Evolutionary conservation across 2,329 filamentous ascomycete genomes (phyloP).

Genomic region (Trichoderma sp.): DNA sequence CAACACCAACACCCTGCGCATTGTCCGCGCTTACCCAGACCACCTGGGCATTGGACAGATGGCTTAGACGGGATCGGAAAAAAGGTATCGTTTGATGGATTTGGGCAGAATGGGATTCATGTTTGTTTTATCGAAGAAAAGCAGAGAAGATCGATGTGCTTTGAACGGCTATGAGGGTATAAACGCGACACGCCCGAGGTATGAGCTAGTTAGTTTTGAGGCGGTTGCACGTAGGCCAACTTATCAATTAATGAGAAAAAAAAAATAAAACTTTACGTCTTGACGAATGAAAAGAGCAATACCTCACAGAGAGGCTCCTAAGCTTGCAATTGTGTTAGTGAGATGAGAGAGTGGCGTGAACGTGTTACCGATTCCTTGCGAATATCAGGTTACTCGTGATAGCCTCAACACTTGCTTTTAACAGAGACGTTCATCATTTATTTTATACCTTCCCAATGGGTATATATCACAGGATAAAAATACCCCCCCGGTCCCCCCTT

Average conservation of each 20-base stretch:
- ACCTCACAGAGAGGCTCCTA: not conserved
- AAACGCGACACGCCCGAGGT: not conserved
- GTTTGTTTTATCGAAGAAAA: slow-evolving; percentile 5
- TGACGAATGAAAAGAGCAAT: not conserved
- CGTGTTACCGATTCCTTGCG: too few relatives aligned
- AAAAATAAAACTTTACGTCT: not conserved
- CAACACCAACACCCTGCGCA: slow-evolving; percentile 78
- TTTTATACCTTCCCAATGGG: not conserved
- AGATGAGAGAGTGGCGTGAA: not conserved
- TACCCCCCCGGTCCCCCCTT: too few relatives aligned
- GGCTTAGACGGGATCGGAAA: slow-evolving; percentile 23
- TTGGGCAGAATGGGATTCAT: slow-evolving; percentile 19
- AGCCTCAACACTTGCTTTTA: not conserved
- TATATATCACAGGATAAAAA: not conserved
- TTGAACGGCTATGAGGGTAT: slow-evolving; percentile 16
- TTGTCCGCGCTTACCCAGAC: slow-evolving; percentile 58
- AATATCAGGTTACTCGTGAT: too few relatives aligned
- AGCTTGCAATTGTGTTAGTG: not conserved
- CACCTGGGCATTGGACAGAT: slow-evolving; percentile 55
- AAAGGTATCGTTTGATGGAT: not conserved
- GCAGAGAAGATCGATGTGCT: slow-evolving; percentile 25
- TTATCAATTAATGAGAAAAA: slow-evolving; percentile 18
- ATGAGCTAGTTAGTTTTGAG: not conserved
- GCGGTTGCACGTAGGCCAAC: slow-evolving; percentile 4
- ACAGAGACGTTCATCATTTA: not conserved